phyloP scores from a whole-genome alignment of 768 basidiomycete species.

The Mycena belliarum region DNA sequence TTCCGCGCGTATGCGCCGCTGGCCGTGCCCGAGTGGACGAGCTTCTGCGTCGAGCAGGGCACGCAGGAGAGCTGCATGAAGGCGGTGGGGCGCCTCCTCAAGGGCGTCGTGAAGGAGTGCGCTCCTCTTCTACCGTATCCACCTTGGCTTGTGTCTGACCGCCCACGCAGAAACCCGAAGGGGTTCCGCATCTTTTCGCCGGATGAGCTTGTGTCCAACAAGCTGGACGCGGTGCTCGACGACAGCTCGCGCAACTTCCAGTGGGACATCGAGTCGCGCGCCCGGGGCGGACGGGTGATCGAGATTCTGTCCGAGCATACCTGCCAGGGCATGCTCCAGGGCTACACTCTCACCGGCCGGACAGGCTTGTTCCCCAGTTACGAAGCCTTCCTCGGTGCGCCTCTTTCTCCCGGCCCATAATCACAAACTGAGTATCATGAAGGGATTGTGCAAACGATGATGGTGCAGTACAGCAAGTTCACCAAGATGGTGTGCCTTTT shows the following conservation, averaged over 20 bases:
- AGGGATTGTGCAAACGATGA: constrained; percentile 85
- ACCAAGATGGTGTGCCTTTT: constrained; percentile 63
- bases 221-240: constrained; percentile 80
- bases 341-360: constrained; percentile 87
- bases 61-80: constrained; percentile 79
- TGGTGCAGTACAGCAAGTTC: constrained; percentile 89
- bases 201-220: constrained; percentile 86
- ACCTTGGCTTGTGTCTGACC: neutral
- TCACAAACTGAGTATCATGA: neutral
- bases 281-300: constrained; percentile 76
- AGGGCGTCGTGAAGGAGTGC: constrained; percentile 56
- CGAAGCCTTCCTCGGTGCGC: constrained; percentile 75
- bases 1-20: constrained; percentile 66
- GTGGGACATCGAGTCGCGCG: constrained; percentile 73
- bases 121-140: constrained; percentile 19
- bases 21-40: constrained; percentile 64
- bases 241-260: constrained; percentile 75
- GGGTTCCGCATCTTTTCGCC: constrained; percentile 90
- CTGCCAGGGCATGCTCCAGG: constrained; percentile 89
- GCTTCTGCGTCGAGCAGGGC: constrained; percentile 52
- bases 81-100: constrained; percentile 56
- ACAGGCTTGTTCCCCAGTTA: constrained; percentile 83
- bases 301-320: constrained; percentile 91
- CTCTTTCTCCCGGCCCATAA: neutral
- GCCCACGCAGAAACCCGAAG: constrained; percentile 59